Conservation (phyloP, 768 basidiomycete species). For the Amanita rubescens region DNA sequence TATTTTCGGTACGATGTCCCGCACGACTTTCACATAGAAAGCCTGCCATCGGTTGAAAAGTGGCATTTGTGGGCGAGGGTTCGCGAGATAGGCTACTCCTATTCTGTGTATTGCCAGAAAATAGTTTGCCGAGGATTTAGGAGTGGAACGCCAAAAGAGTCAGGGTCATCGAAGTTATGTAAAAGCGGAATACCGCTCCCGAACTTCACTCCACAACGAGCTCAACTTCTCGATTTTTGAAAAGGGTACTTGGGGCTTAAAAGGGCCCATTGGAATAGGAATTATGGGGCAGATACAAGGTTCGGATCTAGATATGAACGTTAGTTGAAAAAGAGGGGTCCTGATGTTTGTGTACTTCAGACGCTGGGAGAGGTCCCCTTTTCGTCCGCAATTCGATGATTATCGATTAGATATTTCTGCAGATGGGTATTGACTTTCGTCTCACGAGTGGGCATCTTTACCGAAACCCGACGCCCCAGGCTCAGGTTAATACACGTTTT, state of each 20-base stretch:
- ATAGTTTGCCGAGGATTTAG: too few relatives aligned
- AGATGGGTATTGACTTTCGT: background rate
- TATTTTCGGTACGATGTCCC: background rate
- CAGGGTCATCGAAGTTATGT: too few relatives aligned
- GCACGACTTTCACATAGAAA: background rate
- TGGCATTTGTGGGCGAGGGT: background rate
- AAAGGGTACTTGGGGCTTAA: background rate
- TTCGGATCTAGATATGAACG: background rate
- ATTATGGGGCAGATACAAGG: background rate
- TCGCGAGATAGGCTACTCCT: too few relatives aligned
- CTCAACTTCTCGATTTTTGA: background rate
- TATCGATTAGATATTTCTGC: background rate
- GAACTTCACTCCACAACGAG: background rate
- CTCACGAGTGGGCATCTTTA: background rate
- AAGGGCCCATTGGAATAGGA: background rate
- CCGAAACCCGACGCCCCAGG: background rate
- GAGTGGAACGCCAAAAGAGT: too few relatives aligned
- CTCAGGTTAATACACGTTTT: too few relatives aligned
- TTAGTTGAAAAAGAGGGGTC: background rate
- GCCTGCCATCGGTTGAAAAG: background rate
- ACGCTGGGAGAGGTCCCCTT: background rate
- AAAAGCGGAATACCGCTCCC: background rate
- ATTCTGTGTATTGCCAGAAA: too few relatives aligned
- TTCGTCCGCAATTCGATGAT: background rate
- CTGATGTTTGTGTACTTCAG: background rate